Evolutionary conservation across 2,329 filamentous ascomycete species (phyloP).

Genomic region (Pseudocercospora crystallina): DNA sequence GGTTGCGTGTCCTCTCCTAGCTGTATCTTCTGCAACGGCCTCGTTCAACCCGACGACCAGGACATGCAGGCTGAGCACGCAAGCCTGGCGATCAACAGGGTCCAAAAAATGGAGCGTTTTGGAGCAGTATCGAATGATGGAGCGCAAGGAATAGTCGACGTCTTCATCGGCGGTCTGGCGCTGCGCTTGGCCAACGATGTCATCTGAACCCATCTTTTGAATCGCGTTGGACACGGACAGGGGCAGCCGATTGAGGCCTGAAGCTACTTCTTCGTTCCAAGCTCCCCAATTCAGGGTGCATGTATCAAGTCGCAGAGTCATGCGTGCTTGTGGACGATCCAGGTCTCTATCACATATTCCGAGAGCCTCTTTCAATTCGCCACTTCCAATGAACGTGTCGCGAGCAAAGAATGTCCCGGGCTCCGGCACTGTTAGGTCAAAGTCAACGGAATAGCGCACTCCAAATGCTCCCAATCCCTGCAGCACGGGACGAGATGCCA

Average conservation of each 20-base stretch:
- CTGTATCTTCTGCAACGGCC: constrained; percentile 1
- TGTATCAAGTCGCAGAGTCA: constrained; percentile 38
- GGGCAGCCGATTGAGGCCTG: constrained; percentile 23
- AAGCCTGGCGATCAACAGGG: constrained; percentile 52
- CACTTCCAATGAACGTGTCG: constrained; percentile 59
- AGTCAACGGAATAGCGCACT: constrained; percentile 53
- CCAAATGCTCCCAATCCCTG: constrained; percentile 51
- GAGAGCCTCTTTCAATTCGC: constrained; percentile 51
- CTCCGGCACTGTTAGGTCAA: constrained; percentile 52
- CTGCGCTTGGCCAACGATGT: background rate
- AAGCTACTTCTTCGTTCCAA: constrained; percentile 58
- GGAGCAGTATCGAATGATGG: constrained; percentile 51
- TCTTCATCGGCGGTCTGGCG: constrained; percentile 5
- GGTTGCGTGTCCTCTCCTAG: background rate
- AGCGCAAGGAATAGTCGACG: constrained; percentile 40
- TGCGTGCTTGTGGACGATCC: constrained; percentile 42
- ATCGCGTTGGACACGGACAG: background rate
- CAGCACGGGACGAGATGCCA: constrained; percentile 21
- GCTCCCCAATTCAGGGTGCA: constrained; percentile 46
- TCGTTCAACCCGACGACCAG: constrained; percentile 40
- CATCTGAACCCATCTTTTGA: background rate
- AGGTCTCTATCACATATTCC: constrained; percentile 43
- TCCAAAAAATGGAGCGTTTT: constrained; percentile 54
- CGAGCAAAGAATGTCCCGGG: constrained; percentile 57
- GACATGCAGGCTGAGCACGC: constrained; percentile 44